These are phyloP conservation scores for Pseudonitzschia multiseries DNA, from an alignment of 108 stramenopile species.

Conservation along the genomic window DNA sequence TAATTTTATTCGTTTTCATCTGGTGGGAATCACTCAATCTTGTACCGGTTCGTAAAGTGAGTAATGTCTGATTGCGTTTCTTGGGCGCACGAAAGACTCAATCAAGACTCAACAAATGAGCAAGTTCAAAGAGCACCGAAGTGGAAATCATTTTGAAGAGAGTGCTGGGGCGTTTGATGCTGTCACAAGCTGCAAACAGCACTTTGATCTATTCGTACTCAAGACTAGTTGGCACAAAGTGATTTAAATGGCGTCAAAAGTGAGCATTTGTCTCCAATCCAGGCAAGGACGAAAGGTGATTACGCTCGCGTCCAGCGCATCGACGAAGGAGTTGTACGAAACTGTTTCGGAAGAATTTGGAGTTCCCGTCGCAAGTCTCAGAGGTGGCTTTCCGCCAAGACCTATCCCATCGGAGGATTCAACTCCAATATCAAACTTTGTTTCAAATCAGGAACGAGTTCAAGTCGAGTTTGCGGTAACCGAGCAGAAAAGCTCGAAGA, in stretches of 20 bases:
- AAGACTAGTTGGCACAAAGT: no score
- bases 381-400: slow-evolving; percentile 57
- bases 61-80: no score
- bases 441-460: slow-evolving; percentile 52
- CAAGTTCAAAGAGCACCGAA: no score
- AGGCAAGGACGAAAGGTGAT: slow-evolving; percentile 32
- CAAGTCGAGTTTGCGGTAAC: slow-evolving; percentile 39
- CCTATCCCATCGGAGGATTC: slow-evolving; percentile 15
- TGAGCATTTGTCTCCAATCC: slow-evolving; percentile 30
- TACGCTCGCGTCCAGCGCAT: slow-evolving; percentile 10
- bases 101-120: no score
- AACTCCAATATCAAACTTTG: slow-evolving; percentile 18
- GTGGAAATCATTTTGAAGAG: no score
- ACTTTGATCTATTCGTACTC: no score
- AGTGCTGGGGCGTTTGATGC: no score
- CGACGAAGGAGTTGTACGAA: slow-evolving; percentile 24
- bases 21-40: no score
- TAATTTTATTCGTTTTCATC: no score
- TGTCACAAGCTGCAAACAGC: no score
- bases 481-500: not conserved
- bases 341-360: slow-evolving; percentile 9
- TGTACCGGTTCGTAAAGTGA: no score
- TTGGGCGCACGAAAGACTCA: no score
- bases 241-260: not conserved
- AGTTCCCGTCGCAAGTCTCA: slow-evolving; percentile 11